phyloP scores from a whole-genome alignment of 768 basidiomycete genomes.

The Boletus eberwhitei region DNA sequence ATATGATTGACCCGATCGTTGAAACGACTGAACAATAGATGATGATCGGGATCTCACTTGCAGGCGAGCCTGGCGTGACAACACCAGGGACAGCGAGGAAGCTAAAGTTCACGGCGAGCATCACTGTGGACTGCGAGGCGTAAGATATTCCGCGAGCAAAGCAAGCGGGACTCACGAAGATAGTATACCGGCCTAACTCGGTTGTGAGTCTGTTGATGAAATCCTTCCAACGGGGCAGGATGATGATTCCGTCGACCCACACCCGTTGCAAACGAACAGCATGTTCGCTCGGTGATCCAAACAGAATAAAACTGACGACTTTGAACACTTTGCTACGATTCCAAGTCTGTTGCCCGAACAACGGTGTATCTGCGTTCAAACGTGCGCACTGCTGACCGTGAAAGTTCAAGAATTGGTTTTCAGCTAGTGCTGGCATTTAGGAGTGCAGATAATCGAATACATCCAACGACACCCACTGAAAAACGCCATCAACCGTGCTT shows the following conservation, averaged over 20 bases:
- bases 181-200: constrained; percentile 10
- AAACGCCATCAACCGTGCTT: constrained; percentile 11
- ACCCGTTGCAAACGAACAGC: constrained; percentile 10
- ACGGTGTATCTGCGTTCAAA: constrained; percentile 5
- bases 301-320: background rate
- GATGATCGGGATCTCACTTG: background rate
- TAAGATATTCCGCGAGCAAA: background rate
- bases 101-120: constrained; percentile 16
- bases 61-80: background rate
- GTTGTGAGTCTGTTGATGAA: constrained; percentile 4
- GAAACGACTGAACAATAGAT: constrained; percentile 14
- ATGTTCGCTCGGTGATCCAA: constrained; percentile 6
- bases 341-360: constrained; percentile 12
- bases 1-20: constrained; percentile 13
- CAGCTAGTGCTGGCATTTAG: background rate
- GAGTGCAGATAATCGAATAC: background rate
- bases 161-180: constrained; percentile 1
- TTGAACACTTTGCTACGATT: background rate
- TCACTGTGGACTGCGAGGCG: constrained; percentile 11
- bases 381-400: constrained; percentile 13
- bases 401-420: constrained; percentile 15
- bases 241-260: constrained; percentile 9
- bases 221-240: constrained; percentile 8
- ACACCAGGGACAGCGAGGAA: constrained; percentile 15
- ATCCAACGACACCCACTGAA: constrained; percentile 6